Evolutionary conservation across 23 red algal genomes (phyloP), one percentile per base, ranked within the genome.

Genomic region (Cyanidioschyzon merolae): DNA sequence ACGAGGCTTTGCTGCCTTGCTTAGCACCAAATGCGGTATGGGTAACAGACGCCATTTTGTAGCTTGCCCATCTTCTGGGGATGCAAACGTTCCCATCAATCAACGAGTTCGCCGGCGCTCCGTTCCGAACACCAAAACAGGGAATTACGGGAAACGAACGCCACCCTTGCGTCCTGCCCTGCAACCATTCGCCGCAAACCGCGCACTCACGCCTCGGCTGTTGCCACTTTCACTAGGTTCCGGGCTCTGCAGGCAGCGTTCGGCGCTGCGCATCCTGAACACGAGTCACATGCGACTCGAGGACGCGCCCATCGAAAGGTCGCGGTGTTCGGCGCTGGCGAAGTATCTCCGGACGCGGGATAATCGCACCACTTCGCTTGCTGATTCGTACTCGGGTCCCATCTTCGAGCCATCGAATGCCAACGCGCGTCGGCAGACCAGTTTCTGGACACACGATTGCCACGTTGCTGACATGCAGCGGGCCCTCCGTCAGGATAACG

Each of bases 331-430:
- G 79, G 15, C 89, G 77, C 57, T 80, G 24, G 29, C 21, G 83
- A 41, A 91, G 68, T 21, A 87, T 84, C 58, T 87, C 79, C 2
- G 92, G 92, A 34, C 88, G 82, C 17, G 92, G 92, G 45, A 96
- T 89, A 27, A 96, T 87, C 26, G 78, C 83, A 37, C 92, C 92
- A 78, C 80, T 85, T 16, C 67, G 58, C 45, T 90, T 83, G 0
- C 85, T 79, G 17, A 96, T 87, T 16, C 92, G 86, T 67, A 96
- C 92, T 59, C 80, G 79, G 54, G 92, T 96, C 21, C 87, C 92
- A 76, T 90, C 92, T 45, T 96, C 92, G 57, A 90, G 34, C 67
- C 75, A 96, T n/a, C 74, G 77, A 79, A 80, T 86, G 21, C 74
- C 57, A 41, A 96, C 82, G 1, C 74, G 36, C 30, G 87, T 90